Conservation (phyloP, 768 basidiomycete species). For the Gloeophyllum trabeum region DNA sequence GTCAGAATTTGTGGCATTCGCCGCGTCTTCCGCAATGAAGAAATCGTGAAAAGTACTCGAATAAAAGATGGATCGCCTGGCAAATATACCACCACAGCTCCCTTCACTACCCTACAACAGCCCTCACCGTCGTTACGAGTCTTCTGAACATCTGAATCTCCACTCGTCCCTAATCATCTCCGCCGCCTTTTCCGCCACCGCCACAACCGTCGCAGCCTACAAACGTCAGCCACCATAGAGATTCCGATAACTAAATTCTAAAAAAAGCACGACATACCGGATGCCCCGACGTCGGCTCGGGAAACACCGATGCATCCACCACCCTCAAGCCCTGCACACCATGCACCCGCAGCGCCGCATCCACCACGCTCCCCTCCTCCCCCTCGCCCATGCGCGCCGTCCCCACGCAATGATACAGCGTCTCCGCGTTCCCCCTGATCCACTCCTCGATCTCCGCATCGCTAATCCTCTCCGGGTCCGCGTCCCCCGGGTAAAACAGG, state of each 20-base stretch:
- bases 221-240: neutral
- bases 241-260: neutral
- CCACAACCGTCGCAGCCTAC: slow-evolving; percentile 15
- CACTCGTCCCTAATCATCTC: no score
- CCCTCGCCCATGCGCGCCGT: neutral
- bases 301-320: neutral
- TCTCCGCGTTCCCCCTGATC: slow-evolving; percentile 16
- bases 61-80: no score
- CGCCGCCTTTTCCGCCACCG: slow-evolving; percentile 19
- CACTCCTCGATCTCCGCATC: neutral
- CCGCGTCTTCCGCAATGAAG: no score
- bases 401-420: slow-evolving; percentile 11
- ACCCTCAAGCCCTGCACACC: neutral
- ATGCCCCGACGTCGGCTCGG: slow-evolving; percentile 23
- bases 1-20: no score
- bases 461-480: slow-evolving; percentile 7
- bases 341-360: neutral
- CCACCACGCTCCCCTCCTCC: neutral
- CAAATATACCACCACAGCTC: no score
- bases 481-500: slow-evolving; percentile 13
- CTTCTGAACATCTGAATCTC: no score
- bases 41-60: no score
- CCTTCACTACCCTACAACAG: no score
- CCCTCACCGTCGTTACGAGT: no score
- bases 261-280: slow-evolving; percentile 20